Conservation (phyloP, 1,139 yeast species). For the Yamadazyma diospyri region DNA sequence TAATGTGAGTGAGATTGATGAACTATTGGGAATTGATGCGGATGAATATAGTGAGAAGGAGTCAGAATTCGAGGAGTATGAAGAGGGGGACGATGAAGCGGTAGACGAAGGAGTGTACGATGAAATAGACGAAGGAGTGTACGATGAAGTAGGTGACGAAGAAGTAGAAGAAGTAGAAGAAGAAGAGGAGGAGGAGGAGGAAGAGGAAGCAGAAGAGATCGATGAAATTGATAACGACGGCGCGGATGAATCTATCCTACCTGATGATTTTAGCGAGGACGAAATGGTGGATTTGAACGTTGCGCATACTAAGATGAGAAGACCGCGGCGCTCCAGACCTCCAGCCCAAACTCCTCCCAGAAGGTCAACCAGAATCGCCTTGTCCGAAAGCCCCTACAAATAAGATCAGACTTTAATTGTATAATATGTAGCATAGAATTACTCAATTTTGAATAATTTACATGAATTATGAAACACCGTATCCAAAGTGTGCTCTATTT, state of each 20-base stretch:
- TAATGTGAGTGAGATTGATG: constrained; percentile 2
- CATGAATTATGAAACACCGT: constrained; percentile 64
- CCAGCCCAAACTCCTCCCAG: constrained; percentile 6
- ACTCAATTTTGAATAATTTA: constrained; percentile 44
- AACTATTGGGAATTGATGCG: constrained; percentile 6
- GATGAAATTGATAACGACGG: constrained; percentile 13
- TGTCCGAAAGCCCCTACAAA: constrained; percentile 6
- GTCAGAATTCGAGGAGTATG: constrained; percentile 11
- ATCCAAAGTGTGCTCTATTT: constrained; percentile 54
- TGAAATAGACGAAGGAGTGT: constrained; percentile 14
- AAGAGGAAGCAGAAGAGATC: constrained; percentile 14
- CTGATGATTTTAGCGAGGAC: constrained; percentile 5
- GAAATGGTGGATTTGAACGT: constrained; percentile 15
- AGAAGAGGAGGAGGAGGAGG: constrained; percentile 14
- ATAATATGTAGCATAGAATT: constrained; percentile 10
- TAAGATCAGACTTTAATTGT: constrained; percentile 5
- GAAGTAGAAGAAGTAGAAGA: constrained; percentile 9
- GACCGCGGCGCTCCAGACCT: background rate
- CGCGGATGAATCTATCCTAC: background rate
- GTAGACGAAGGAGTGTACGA: constrained; percentile 15
- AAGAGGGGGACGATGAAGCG: constrained; percentile 13
- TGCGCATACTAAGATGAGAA: background rate
- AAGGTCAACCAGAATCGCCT: constrained; percentile 4
- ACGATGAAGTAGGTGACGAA: constrained; percentile 7
- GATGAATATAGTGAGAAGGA: constrained; percentile 12